phyloP scores from a whole-genome alignment of 1,139 yeast genomes.

The Geotrichum candidum region DNA sequence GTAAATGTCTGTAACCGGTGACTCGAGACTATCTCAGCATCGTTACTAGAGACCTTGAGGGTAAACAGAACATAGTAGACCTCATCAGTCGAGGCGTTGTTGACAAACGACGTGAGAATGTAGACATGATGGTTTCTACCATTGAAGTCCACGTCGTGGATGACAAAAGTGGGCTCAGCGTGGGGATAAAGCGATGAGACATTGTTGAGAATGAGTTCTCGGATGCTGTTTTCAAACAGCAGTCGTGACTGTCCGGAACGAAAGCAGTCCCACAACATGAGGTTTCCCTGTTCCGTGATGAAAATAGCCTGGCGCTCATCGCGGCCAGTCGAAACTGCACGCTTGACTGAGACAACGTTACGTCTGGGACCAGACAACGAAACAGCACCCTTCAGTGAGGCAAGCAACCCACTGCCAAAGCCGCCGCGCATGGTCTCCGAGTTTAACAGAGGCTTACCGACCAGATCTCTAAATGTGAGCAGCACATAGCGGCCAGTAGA shows the following conservation, averaged over 20 bases:
- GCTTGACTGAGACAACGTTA: constrained; percentile 56
- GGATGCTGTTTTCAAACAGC: constrained; percentile 36
- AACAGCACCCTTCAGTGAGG: constrained; percentile 30
- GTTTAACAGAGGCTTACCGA: constrained; percentile 50
- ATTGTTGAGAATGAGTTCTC: constrained; percentile 36
- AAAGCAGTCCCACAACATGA: constrained; percentile 45
- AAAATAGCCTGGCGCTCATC: constrained; percentile 45
- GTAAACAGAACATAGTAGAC: constrained; percentile 42
- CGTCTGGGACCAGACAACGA: constrained; percentile 32
- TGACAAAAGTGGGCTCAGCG: constrained; percentile 38
- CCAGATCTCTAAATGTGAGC: constrained; percentile 58
- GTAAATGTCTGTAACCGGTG: constrained; percentile 47
- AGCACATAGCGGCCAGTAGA: constrained; percentile 62
- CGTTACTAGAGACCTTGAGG: constrained; percentile 48
- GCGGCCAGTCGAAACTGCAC: constrained; percentile 50
- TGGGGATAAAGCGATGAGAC: constrained; percentile 42
- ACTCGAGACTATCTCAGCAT: constrained; percentile 54
- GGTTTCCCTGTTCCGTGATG: constrained; percentile 40
- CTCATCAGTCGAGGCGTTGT: constrained; percentile 21
- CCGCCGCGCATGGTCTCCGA: constrained; percentile 27
- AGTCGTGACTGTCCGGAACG: constrained; percentile 41
- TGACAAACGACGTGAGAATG: constrained; percentile 44
- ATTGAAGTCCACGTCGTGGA: constrained; percentile 46
- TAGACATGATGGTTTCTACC: constrained; percentile 42
- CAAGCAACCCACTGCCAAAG: constrained; percentile 31